Evolutionary conservation across 768 basidiomycete species (phyloP).

Genomic region (Multifurca ochricompacta): DNA sequence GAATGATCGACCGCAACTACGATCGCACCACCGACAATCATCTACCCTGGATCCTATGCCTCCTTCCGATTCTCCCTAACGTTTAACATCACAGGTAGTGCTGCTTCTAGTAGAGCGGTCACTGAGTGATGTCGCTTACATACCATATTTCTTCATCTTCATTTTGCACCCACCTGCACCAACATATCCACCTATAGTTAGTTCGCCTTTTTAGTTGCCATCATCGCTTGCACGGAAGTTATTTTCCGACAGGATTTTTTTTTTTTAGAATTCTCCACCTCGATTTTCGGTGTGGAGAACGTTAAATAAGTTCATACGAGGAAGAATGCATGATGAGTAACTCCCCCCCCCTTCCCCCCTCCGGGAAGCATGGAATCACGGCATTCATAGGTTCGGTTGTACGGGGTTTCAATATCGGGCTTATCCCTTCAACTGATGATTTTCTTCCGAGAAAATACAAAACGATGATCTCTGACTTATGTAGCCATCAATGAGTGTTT

Average conservation of each 20-base stretch:
- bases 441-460: neutral
- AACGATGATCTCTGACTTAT: neutral
- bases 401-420: too few species aligned
- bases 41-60: too few species aligned
- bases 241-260: too few species aligned
- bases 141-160: neutral
- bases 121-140: neutral
- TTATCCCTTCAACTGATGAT: neutral
- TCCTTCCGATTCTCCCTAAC: too few species aligned
- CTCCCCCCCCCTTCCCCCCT: neutral
- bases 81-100: too few species aligned
- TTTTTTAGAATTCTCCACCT: neutral
- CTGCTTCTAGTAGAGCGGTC: neutral
- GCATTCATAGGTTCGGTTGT: neutral
- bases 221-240: neutral
- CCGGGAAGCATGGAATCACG: conserved; percentile 13
- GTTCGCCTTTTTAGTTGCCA: neutral
- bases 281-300: neutral
- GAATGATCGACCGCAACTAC: too few species aligned
- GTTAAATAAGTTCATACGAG: neutral
- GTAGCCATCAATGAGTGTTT: neutral
- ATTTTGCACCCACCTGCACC: neutral
- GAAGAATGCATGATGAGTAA: neutral
- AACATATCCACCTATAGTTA: conserved; percentile 4
- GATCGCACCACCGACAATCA: too few species aligned